A percentile compares a stretch with the other conserved stretches of the same genome.
Conservation (phyloP, 1,284 basidiomycete genomes). For the Cutaneotrichosporon arboriforme region DNA sequence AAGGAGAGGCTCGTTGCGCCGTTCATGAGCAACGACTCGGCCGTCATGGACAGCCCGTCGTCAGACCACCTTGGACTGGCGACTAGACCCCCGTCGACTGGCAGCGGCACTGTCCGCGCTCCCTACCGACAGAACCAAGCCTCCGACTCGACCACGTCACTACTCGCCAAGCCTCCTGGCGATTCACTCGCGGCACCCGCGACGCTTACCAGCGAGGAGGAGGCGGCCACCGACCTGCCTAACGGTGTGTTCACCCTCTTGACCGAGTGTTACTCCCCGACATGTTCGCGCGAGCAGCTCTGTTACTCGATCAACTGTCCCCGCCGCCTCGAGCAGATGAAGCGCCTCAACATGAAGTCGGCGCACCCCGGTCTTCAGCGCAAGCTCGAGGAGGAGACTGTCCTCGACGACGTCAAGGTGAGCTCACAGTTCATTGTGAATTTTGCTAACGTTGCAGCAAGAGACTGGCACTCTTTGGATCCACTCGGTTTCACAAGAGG, state of each 20-base stretch:
- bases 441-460: conserved; percentile 44
- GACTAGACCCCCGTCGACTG: conserved; percentile 23
- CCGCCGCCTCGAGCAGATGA: conserved; percentile 86
- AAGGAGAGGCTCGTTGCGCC: conserved; percentile 46
- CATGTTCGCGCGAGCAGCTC: conserved; percentile 83
- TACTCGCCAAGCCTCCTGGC: background rate
- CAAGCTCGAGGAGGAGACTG: conserved; percentile 68
- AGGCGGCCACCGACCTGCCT: conserved; percentile 61
- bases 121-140: conserved; percentile 3
- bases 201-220: conserved; percentile 15
- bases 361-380: conserved; percentile 76
- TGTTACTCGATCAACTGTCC: conserved; percentile 99
- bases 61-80: conserved; percentile 18
- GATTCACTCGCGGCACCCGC: background rate
- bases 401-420: conserved; percentile 69
- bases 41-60: conserved; percentile 25
- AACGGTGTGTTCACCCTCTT: conserved; percentile 94
- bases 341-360: conserved; percentile 76
- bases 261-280: conserved; percentile 97
- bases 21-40: conserved; percentile 26
- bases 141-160: conserved; percentile 25
- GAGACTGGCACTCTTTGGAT: conserved; percentile 95
- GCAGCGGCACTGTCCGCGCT: conserved; percentile 14
- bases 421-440: conserved; percentile 23
- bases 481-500: conserved; percentile 89